Percentiles rank a stretch among this genome's conserved stretches.
Conservation (phyloP, 306 rosid species). For the Canavalia gladiata region DNA sequence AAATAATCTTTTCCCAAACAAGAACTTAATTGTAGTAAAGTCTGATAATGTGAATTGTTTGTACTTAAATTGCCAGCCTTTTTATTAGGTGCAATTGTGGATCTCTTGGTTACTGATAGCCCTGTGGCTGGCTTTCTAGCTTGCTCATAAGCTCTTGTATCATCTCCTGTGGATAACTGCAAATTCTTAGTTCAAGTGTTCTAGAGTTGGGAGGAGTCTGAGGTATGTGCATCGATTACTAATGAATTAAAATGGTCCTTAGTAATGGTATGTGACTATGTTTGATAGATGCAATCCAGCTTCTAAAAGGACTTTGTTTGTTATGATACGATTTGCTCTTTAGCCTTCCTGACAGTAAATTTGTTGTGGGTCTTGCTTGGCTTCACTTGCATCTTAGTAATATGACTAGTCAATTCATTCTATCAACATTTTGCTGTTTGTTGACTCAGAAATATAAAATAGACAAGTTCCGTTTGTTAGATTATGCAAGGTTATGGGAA, state of each 20-base stretch:
- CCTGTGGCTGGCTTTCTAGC: slow-evolving; percentile 48
- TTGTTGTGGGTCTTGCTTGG: slow-evolving; percentile 11
- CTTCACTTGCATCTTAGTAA: neutral
- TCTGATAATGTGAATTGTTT: slow-evolving; percentile 32
- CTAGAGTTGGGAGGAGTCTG: slow-evolving; percentile 27
- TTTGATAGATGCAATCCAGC: neutral
- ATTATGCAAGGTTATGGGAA: slow-evolving; percentile 9
- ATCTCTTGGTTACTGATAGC: slow-evolving; percentile 39
- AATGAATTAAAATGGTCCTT: slow-evolving; percentile 36
- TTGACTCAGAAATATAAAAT: neutral
- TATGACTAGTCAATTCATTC: slow-evolving; percentile 26
- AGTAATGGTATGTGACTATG: slow-evolving; percentile 41
- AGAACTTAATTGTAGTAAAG: slow-evolving; percentile 11
- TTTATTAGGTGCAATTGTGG: slow-evolving; percentile 51
- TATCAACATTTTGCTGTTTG: neutral
- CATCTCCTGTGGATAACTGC: slow-evolving; percentile 34
- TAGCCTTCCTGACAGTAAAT: slow-evolving; percentile 4
- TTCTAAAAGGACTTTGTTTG: slow-evolving; percentile 32
- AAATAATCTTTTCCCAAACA: too few relatives aligned
- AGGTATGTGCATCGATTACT: slow-evolving; percentile 43
- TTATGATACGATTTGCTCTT: neutral
- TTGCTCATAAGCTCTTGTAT: slow-evolving; percentile 34
- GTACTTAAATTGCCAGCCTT: slow-evolving; percentile 36
- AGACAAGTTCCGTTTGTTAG: slow-evolving; percentile 2
- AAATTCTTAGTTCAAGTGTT: slow-evolving; percentile 26